phyloP scores from a whole-genome alignment of 1,284 basidiomycete genomes.

The Boletus mariae region DNA sequence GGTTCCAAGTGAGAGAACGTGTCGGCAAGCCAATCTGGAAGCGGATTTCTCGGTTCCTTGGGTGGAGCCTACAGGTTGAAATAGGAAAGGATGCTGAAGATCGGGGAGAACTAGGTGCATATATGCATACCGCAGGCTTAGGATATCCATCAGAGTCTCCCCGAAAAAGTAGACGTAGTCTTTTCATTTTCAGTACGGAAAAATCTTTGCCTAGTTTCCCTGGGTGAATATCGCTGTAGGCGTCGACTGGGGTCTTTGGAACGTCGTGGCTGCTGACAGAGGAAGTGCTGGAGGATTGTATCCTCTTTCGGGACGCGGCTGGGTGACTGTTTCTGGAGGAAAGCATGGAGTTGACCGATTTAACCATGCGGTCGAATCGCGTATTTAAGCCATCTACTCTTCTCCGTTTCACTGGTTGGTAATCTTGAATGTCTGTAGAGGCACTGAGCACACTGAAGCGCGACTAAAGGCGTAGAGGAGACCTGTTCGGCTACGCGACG shows the following conservation, averaged over 20 bases:
- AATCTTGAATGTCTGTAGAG: slow-evolving; percentile 10
- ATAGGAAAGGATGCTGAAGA: slow-evolving; percentile 14
- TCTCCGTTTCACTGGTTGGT: slow-evolving; percentile 39
- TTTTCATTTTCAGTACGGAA: slow-evolving; percentile 42
- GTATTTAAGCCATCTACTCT: slow-evolving; percentile 52
- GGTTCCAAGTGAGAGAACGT: slow-evolving; percentile 41
- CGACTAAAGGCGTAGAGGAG: not conserved
- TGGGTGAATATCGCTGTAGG: slow-evolving; percentile 34
- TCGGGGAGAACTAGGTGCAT: slow-evolving; percentile 24
- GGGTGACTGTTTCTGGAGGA: slow-evolving; percentile 20
- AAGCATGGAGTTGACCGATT: slow-evolving; percentile 46
- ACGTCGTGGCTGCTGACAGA: slow-evolving; percentile 42
- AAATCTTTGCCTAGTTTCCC: slow-evolving; percentile 40
- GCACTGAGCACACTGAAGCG: slow-evolving; percentile 3
- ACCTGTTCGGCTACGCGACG: slow-evolving; percentile 17
- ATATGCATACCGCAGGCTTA: slow-evolving; percentile 32
- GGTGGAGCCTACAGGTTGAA: slow-evolving; percentile 15
- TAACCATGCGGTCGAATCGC: slow-evolving; percentile 63
- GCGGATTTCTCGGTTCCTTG: slow-evolving; percentile 17
- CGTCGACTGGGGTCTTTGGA: slow-evolving; percentile 43
- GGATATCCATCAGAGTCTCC: slow-evolving; percentile 9
- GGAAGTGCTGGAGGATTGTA: slow-evolving; percentile 43
- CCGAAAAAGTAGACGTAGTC: slow-evolving; percentile 10
- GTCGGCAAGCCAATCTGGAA: slow-evolving; percentile 47
- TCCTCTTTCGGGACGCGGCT: slow-evolving; percentile 27